These are phyloP conservation scores for Neurospora sublineolata DNA, from an alignment of 495 filamentous ascomycete species.

Conservation along the genomic window DNA sequence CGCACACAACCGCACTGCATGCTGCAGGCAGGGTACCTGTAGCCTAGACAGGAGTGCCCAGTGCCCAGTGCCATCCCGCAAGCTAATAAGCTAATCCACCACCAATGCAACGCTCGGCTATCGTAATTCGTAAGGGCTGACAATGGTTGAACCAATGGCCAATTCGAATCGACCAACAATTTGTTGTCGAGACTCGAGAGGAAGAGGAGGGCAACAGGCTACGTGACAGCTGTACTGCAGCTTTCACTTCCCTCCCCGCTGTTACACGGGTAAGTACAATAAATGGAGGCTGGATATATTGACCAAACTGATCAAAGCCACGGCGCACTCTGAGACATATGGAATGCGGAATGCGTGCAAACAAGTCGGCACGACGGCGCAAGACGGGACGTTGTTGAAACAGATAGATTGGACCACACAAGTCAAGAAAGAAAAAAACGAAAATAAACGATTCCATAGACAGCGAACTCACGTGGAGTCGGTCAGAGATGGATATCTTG, in stretches of 20 bases:
- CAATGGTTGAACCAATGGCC: neutral
- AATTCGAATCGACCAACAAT: neutral
- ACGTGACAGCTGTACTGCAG: neutral
- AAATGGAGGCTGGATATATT: neutral
- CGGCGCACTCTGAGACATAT: neutral
- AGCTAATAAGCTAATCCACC: neutral
- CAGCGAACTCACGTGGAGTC: neutral
- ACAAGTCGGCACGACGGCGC: neutral
- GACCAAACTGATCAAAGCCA: neutral
- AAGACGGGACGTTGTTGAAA: neutral
- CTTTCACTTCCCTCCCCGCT: neutral
- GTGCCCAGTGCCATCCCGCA: neutral
- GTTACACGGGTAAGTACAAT: neutral
- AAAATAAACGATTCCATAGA: neutral
- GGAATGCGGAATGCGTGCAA: neutral
- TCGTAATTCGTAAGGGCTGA: neutral
- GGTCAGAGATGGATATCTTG: neutral
- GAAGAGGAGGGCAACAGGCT: neutral
- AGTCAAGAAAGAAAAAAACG: neutral
- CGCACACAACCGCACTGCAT: neutral
- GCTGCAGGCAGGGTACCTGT: neutral
- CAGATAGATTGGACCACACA: neutral
- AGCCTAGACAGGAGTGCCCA: neutral
- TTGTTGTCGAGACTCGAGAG: neutral
- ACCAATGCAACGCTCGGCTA: neutral